These are phyloP conservation scores for Ricinus communis DNA, from an alignment of 345 rosid genomes.

Conservation along the genomic window DNA sequence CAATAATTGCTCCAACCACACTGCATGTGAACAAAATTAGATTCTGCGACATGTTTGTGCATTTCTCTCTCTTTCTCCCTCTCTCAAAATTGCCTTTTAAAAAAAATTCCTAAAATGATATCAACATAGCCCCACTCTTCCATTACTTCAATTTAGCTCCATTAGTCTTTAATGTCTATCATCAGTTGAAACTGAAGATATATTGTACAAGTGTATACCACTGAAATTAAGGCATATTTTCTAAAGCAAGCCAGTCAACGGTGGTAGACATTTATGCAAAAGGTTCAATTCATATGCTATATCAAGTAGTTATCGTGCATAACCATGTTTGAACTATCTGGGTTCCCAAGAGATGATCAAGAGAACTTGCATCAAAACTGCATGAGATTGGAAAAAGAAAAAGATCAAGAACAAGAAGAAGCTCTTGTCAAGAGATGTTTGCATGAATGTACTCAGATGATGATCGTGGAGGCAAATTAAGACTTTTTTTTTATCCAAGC, in stretches of 20 bases:
- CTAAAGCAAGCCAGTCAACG: no score
- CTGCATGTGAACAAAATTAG: slow-evolving; percentile 12
- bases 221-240: no score
- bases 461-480: not conserved
- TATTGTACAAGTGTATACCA: no score
- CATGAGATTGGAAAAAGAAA: not conserved
- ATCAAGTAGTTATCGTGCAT: slow-evolving; percentile 1
- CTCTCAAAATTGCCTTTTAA: not conserved
- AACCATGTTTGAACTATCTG: not conserved
- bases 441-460: not conserved
- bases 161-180: slow-evolving; percentile 4
- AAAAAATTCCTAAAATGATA: not conserved
- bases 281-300: not conserved
- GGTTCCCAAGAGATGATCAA: not conserved
- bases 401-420: not conserved
- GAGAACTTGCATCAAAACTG: not conserved
- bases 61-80: not conserved
- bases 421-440: not conserved
- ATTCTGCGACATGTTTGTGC: not conserved
- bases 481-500: not conserved
- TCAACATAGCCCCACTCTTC: not conserved
- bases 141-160: slow-evolving; percentile 3
- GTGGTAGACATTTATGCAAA: no score
- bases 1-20: slow-evolving; percentile 25
- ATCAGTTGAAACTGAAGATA: not conserved